A percentile compares a stretch with the other conserved stretches of the same genome.
Conservation (phyloP, 768 basidiomycete genomes). For the Coprinellus aureogranulatus region DNA sequence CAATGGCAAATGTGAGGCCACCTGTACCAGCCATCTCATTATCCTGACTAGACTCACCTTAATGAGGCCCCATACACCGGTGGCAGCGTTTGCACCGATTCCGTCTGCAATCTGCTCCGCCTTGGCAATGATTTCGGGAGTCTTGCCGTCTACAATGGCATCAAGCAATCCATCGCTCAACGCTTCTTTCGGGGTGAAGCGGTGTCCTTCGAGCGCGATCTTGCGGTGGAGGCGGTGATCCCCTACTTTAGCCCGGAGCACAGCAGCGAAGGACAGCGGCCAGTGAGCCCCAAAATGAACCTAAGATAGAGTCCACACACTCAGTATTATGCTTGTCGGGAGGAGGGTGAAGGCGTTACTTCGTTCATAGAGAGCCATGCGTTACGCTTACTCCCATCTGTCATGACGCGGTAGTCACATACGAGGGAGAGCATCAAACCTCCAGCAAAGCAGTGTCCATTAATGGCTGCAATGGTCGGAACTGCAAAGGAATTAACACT, state of each 20-base stretch:
- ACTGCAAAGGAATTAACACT: constrained; percentile 49
- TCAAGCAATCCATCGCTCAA: constrained; percentile 68
- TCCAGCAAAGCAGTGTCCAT: constrained; percentile 85
- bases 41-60: constrained; percentile 42
- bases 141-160: constrained; percentile 60
- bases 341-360: constrained; percentile 24
- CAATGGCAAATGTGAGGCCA: neutral
- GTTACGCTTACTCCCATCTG: constrained; percentile 69
- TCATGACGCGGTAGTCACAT: constrained; percentile 91
- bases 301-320: constrained; percentile 33
- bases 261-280: constrained; percentile 66
- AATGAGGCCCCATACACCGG: constrained; percentile 71
- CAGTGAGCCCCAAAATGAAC: constrained; percentile 81
- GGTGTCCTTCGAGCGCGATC: constrained; percentile 75
- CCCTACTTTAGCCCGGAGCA: constrained; percentile 65
- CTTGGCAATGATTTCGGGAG: constrained; percentile 56
- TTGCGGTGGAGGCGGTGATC: constrained; percentile 60
- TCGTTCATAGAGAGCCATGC: constrained; percentile 95
- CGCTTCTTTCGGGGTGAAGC: constrained; percentile 74
- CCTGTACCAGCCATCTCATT: neutral
- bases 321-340: neutral
- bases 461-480: constrained; percentile 75
- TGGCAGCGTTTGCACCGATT: constrained; percentile 48
- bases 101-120: constrained; percentile 61
- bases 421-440: constrained; percentile 75